These are phyloP conservation scores for Hypoxylon sp. DNA, from an alignment of 2,329 filamentous ascomycete species.

Conservation along the genomic window DNA sequence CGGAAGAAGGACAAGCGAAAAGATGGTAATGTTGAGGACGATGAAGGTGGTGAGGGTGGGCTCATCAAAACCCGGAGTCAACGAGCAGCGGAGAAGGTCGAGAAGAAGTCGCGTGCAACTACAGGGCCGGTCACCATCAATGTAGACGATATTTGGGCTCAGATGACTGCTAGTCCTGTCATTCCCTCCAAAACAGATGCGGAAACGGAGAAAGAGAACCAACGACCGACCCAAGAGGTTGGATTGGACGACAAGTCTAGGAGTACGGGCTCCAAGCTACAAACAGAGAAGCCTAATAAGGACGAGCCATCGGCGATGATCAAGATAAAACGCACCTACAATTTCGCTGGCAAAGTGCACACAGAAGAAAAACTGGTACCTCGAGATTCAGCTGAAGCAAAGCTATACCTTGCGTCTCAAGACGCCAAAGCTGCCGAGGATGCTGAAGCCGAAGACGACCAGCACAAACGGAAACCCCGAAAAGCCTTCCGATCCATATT, in stretches of 20 bases:
- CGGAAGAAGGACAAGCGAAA: conserved; percentile 58
- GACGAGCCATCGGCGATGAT: conserved; percentile 54
- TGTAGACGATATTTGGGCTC: conserved; percentile 74
- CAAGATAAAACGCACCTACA: conserved; percentile 75
- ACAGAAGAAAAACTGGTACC: conserved; percentile 76
- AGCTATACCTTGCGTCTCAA: conserved; percentile 66
- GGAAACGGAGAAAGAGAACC: conserved; percentile 31
- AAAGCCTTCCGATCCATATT: conserved; percentile 70
- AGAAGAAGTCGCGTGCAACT: conserved; percentile 60
- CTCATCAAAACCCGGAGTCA: conserved; percentile 78
- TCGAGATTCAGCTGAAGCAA: conserved; percentile 71
- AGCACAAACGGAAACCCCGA: conserved; percentile 56
- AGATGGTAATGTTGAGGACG: conserved; percentile 49
- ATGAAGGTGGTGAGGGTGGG: conserved; percentile 67
- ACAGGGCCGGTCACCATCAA: conserved; percentile 72
- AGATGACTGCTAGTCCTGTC: conserved; percentile 64
- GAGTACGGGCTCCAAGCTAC: conserved; percentile 25
- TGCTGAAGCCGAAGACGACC: conserved; percentile 41
- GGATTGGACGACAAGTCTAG: conserved; percentile 1
- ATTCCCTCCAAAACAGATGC: conserved; percentile 43
- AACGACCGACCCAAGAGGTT: conserved; percentile 19
- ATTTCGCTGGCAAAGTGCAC: conserved; percentile 76
- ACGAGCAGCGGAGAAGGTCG: conserved; percentile 70
- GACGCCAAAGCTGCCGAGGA: conserved; percentile 45
- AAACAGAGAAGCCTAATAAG: conserved; percentile 29